Conservation (phyloP, 2,329 filamentous ascomycete species). For the Venturia asperata region DNA sequence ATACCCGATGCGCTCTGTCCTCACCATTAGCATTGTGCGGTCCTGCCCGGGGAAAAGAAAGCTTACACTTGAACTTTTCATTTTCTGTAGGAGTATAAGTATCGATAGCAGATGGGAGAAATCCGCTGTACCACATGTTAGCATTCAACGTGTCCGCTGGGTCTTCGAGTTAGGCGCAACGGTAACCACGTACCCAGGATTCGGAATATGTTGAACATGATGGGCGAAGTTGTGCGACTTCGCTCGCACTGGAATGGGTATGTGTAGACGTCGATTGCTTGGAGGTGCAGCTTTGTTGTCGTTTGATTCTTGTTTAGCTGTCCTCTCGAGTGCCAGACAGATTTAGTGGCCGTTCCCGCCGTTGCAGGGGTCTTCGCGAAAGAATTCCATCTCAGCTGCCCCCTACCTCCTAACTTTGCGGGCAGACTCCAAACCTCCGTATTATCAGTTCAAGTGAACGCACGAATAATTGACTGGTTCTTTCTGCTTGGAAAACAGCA, state of each 20-base stretch:
- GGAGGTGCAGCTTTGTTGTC: not conserved
- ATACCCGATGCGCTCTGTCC: constrained; percentile 90
- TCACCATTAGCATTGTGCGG: constrained; percentile 17
- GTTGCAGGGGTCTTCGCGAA: constrained; percentile 4
- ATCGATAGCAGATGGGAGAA: constrained; percentile 93
- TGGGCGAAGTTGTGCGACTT: constrained; percentile 14
- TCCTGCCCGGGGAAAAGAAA: constrained; percentile 2
- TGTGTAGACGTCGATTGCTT: not conserved
- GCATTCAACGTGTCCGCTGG: constrained; percentile 24
- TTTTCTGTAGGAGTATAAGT: constrained; percentile 92
- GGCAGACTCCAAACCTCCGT: not conserved
- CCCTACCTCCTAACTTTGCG: not conserved
- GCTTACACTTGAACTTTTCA: constrained; percentile 76
- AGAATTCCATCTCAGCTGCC: not conserved
- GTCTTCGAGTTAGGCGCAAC: constrained; percentile 19
- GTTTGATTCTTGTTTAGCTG: not conserved
- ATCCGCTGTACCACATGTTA: constrained; percentile 56
- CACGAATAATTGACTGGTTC: not conserved
- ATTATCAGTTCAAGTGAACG: not conserved
- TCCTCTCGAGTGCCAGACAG: not conserved
- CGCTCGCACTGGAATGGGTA: not conserved
- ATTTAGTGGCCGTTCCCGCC: not conserved
- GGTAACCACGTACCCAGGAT: constrained; percentile 48
- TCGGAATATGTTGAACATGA: constrained; percentile 63
- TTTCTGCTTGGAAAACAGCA: not conserved